Conservation (phyloP, 192 early-diverging fungal genomes). For the Entomortierella chlamydospora region DNA sequence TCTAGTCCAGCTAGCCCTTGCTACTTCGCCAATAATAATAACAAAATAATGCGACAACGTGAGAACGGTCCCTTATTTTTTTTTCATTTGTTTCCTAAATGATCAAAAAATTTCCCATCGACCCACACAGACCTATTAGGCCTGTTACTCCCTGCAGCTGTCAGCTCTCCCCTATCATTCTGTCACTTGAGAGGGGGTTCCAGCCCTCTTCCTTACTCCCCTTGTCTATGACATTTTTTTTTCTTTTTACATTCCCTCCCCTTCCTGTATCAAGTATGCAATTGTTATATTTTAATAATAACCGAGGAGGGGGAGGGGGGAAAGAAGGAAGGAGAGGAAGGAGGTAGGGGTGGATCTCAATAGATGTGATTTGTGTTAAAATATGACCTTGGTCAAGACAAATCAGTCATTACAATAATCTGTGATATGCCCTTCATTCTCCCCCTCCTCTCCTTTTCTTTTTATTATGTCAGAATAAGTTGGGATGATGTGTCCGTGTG, state of each 20-base stretch:
- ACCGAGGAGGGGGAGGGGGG: too few relatives aligned
- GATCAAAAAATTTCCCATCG: slow-evolving; percentile 30
- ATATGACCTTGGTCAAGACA: not conserved
- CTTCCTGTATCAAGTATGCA: not conserved
- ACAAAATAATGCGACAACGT: too few relatives aligned
- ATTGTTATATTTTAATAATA: not conserved
- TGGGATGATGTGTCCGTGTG: slow-evolving; percentile 16
- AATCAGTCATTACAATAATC: too few relatives aligned
- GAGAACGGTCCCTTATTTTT: slow-evolving; percentile 1
- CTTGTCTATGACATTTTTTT: too few relatives aligned
- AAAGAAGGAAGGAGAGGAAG: not conserved
- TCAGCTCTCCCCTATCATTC: not conserved
- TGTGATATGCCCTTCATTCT: too few relatives aligned
- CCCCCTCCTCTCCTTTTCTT: not conserved
- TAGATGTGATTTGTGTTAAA: too few relatives aligned
- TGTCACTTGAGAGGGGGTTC: too few relatives aligned
- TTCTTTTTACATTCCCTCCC: not conserved
- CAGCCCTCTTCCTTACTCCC: too few relatives aligned
- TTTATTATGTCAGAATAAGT: slow-evolving; percentile 13
- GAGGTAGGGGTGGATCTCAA: not conserved
- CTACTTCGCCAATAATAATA: not conserved
- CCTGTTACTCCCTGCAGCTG: not conserved
- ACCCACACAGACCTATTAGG: not conserved
- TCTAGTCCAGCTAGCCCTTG: too few relatives aligned
- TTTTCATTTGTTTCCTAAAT: not conserved